These are phyloP conservation scores for Ceratocystis cubensis DNA, from an alignment of 2,329 filamentous ascomycete genomes.

Conservation along the genomic window DNA sequence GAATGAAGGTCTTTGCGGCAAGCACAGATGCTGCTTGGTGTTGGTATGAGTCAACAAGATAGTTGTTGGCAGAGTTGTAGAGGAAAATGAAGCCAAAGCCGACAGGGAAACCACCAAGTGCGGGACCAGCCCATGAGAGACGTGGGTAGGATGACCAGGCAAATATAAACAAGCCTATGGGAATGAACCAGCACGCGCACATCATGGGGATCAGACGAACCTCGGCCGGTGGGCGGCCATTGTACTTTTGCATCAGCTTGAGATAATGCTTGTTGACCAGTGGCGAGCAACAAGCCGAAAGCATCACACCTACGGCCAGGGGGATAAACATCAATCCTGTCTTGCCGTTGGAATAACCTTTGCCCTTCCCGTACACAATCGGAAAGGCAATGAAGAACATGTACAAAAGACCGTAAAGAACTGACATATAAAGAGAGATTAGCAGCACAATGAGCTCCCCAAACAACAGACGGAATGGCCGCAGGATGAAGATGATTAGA, in stretches of 20 bases:
- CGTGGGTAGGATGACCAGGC: conserved; percentile 51
- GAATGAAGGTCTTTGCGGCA: conserved; percentile 68
- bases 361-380: conserved; percentile 63
- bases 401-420: conserved; percentile 62
- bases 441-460: conserved; percentile 74
- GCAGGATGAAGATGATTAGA: conserved; percentile 60
- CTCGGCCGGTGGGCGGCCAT: conserved; percentile 65
- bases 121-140: conserved; percentile 59
- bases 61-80: conserved; percentile 68
- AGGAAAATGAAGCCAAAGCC: conserved; percentile 76
- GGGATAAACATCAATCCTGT: conserved; percentile 84
- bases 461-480: conserved; percentile 78
- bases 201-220: conserved; percentile 73
- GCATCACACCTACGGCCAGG: conserved; percentile 56
- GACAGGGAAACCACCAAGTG: conserved; percentile 56
- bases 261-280: conserved; percentile 74
- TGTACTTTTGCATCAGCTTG: conserved; percentile 45
- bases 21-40: conserved; percentile 68
- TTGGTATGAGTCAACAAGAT: conserved; percentile 52
- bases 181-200: conserved; percentile 59
- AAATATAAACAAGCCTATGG: conserved; percentile 46
- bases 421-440: conserved; percentile 73
- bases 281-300: conserved; percentile 54
- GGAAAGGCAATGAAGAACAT: conserved; percentile 65
- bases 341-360: conserved; percentile 60